Evolutionary conservation across 2,329 filamentous ascomycete genomes (phyloP), one percentile per base, ranked within the genome.

Genomic region (Colletotrichum australisinense): DNA sequence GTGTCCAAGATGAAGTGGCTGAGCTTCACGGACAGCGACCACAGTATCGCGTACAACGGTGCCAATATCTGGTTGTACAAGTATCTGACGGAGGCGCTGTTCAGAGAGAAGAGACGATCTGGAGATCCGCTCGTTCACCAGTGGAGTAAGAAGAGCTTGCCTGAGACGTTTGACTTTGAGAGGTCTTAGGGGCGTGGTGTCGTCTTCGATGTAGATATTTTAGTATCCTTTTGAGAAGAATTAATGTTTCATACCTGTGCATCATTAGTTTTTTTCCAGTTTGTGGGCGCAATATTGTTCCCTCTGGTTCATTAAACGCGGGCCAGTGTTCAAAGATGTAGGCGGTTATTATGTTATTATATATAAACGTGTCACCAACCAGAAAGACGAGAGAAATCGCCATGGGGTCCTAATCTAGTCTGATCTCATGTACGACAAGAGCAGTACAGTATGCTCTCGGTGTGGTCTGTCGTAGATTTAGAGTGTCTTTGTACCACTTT

Each of bases 11-110:
- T 93, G 85, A 86, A 90, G 78, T 88, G 90, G 82, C 87, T 91
- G 72, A 89, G 87, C 24, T 93, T 93, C 74, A 93, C 91, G 0
- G 92, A 93, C 77, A 89, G 83, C 46, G 90, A 92, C 75, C 92
- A 93, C 76, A 83, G 83, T 30, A 93, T 93, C 62, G 80, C 78
- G 14, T 92, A 91, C 74, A 85, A 92, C 69, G 86, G 88, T 0
- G 89, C 87, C 0, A 84, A 80, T 4, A 80, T 79, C 26, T 93
- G 88, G 76, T 77, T 93, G 76, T 93, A 92, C 78, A 90, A 89
- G 82, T 89, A 91, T 79, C 78, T 93, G 79, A 91, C 89, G 1
- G 86, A 87, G 76, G 85, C 87, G 74, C 77, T 93, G 76, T 93
- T 86, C 76, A 86, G 89, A 62, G 91, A 93, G 85, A 91, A 90